A percentile compares a stretch with the other conserved stretches of the same genome.
phyloP scores from a whole-genome alignment of 768 basidiomycete genomes.

The Tylopilus cervinicoccineus region DNA sequence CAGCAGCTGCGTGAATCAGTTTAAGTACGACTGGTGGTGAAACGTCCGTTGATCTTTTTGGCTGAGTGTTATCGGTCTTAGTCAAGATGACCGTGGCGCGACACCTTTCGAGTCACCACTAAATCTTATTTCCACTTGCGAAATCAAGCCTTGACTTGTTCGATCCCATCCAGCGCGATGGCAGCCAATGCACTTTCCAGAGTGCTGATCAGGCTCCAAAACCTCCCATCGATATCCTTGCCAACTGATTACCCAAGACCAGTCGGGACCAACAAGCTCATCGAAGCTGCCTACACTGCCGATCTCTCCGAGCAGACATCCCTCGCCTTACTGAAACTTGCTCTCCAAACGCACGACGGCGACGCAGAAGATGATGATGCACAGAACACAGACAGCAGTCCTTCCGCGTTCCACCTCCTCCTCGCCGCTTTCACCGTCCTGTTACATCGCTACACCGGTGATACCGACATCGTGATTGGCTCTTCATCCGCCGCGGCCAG shows the following conservation, averaged over 20 bases:
- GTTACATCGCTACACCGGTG: constrained; percentile 92
- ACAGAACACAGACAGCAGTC: constrained; percentile 36
- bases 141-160: neutral
- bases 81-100: too few species aligned
- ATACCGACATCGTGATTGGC: constrained; percentile 89
- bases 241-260: constrained; percentile 96
- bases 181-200: constrained; percentile 38
- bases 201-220: constrained; percentile 65
- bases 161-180: constrained; percentile 21
- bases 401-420: constrained; percentile 88
- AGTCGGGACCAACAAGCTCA: constrained; percentile 63
- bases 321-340: constrained; percentile 78
- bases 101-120: constrained; percentile 7
- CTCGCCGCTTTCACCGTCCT: constrained; percentile 90
- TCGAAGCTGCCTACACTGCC: constrained; percentile 77
- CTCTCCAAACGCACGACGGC: constrained; percentile 61
- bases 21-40: too few species aligned
- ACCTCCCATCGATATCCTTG: constrained; percentile 83
- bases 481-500: constrained; percentile 74
- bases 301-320: constrained; percentile 73
- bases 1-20: too few species aligned
- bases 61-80: neutral
- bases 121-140: neutral
- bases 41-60: too few species aligned
- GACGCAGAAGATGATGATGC: constrained; percentile 48